These are phyloP conservation scores for Aphanoascus verrucosus DNA, from an alignment of 2,329 filamentous ascomycete genomes.

Conservation along the genomic window DNA sequence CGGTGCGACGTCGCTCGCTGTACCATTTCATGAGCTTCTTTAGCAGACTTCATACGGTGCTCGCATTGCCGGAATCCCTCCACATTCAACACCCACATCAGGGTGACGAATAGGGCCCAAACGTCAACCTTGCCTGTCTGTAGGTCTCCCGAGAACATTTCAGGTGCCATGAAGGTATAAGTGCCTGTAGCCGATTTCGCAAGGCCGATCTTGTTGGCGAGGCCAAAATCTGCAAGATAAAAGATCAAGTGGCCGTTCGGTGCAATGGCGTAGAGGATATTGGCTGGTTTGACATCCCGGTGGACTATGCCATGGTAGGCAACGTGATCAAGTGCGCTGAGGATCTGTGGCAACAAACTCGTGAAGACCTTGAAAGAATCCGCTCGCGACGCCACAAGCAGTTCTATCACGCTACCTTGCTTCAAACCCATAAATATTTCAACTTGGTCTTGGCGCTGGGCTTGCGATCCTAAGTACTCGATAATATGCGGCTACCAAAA, in stretches of 20 bases:
- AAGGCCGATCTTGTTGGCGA: constrained; percentile 11
- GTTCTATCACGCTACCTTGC: neutral
- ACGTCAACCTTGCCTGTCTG: constrained; percentile 20
- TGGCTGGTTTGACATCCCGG: constrained; percentile 20
- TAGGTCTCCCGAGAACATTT: constrained; percentile 1
- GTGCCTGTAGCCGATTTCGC: constrained; percentile 13
- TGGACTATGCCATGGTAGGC: constrained; percentile 15
- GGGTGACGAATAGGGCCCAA: constrained; percentile 17
- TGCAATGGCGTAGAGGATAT: constrained; percentile 20
- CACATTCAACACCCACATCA: constrained; percentile 9
- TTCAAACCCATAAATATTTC: constrained; percentile 15
- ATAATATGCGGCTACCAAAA: constrained; percentile 3
- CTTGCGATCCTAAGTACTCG: neutral
- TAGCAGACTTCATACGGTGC: neutral
- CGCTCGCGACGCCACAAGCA: neutral
- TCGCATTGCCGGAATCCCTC: neutral
- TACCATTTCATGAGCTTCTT: neutral
- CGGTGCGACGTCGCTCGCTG: neutral
- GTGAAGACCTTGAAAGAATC: neutral
- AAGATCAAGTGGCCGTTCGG: constrained; percentile 13
- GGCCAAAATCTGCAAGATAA: constrained; percentile 20
- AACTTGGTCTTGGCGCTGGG: neutral
- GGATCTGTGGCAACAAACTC: constrained; percentile 16
- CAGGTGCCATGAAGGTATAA: constrained; percentile 18
- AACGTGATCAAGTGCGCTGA: constrained; percentile 19